Evolutionary conservation across 2,329 filamentous ascomycete genomes (phyloP).

Genomic region (Chaetomiaceae sp.): DNA sequence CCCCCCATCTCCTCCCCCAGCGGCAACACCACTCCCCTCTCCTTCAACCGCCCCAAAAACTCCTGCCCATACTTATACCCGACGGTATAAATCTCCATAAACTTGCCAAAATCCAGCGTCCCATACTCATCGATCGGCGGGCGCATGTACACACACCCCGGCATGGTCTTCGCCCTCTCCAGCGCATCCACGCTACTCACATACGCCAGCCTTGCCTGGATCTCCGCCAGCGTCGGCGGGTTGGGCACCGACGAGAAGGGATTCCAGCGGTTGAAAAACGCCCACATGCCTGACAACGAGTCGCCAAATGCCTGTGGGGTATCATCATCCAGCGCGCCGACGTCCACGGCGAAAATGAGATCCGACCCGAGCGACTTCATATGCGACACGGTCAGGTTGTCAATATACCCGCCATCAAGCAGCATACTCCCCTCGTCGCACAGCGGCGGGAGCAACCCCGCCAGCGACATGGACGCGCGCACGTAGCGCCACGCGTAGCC

Average conservation of each 20-base stretch:
- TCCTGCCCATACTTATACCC: conserved; percentile 83
- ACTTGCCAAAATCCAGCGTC: conserved; percentile 93
- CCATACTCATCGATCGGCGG: conserved; percentile 92
- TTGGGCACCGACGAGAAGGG: conserved; percentile 86
- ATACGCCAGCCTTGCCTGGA: conserved; percentile 90
- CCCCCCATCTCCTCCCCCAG: conserved; percentile 68
- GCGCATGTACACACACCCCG: conserved; percentile 93
- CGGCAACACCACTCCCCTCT: conserved; percentile 69
- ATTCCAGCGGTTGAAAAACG: conserved; percentile 93
- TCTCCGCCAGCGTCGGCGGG: conserved; percentile 90
- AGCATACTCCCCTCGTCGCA: conserved; percentile 98
- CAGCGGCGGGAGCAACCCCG: conserved; percentile 84
- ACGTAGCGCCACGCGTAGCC: conserved; percentile 98
- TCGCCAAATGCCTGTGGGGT: conserved; percentile 91
- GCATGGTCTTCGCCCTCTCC: conserved; percentile 84
- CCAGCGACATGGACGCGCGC: conserved; percentile 92
- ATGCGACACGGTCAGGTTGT: conserved; percentile 93
- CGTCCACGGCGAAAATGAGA: conserved; percentile 92
- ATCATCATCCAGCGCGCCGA: conserved; percentile 87
- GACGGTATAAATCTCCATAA: conserved; percentile 91
- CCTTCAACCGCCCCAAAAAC: conserved; percentile 70
- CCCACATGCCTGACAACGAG: conserved; percentile 92
- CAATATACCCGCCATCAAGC: conserved; percentile 91
- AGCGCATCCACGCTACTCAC: conserved; percentile 92
- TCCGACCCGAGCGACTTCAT: conserved; percentile 95